A percentile compares a stretch with the other conserved stretches of the same genome.
Conservation (phyloP, 257 asterid genomes). For the Lantana camara region DNA sequence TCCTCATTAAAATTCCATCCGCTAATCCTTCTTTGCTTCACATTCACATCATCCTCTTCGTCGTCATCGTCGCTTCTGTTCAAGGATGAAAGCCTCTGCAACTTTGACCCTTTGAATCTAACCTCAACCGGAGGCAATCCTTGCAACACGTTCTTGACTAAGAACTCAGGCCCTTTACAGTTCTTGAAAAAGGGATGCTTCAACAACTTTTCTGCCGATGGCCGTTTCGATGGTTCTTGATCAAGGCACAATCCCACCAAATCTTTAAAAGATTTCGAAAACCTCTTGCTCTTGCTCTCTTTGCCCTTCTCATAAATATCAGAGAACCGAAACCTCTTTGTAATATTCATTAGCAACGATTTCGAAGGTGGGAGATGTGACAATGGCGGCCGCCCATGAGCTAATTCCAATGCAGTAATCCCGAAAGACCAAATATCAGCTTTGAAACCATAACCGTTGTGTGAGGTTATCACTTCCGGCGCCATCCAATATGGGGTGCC, state of each 20-base stretch:
- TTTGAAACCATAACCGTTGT: constrained; percentile 71
- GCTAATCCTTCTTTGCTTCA: constrained; percentile 71
- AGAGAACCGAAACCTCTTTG: constrained; percentile 68
- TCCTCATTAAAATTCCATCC: constrained; percentile 87
- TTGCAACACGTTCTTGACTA: constrained; percentile 63
- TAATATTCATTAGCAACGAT: constrained; percentile 76
- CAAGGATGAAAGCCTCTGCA: constrained; percentile 3
- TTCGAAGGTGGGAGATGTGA: constrained; percentile 82
- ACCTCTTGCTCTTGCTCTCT: constrained; percentile 55
- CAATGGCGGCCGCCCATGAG: constrained; percentile 88
- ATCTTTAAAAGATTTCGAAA: constrained; percentile 67
- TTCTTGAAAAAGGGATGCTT: constrained; percentile 72
- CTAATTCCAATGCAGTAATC: constrained; percentile 80
- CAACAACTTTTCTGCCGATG: constrained; percentile 65
- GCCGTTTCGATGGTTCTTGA: constrained; percentile 83
- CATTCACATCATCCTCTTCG: constrained; percentile 37
- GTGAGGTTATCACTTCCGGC: constrained; percentile 83
- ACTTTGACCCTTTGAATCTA: constrained; percentile 38
- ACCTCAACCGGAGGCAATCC: constrained; percentile 71
- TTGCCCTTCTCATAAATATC: constrained; percentile 63
- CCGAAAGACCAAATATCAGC: constrained; percentile 97
- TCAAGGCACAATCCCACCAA: constrained; percentile 83
- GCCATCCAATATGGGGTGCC: constrained; percentile 97
- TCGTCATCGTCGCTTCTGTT: constrained; percentile 9
- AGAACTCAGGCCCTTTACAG: constrained; percentile 56